These are phyloP conservation scores for Incumbomyces lentus DNA, from an alignment of 2,329 filamentous ascomycete species.

Conservation along the genomic window DNA sequence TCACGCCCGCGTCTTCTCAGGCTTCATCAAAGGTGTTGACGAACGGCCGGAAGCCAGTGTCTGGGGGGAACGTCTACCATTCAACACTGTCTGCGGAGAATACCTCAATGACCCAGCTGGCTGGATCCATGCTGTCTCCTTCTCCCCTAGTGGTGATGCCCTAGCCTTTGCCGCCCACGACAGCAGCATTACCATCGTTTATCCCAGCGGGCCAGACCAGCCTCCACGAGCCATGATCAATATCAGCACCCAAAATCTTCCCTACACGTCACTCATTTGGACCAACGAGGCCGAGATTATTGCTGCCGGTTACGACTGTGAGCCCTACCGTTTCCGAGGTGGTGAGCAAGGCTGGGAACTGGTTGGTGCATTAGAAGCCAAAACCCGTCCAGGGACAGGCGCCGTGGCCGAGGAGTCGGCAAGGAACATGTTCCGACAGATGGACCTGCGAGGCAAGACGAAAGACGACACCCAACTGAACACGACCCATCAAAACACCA, in stretches of 20 bases:
- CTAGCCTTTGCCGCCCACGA: conserved; percentile 91
- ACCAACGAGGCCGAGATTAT: conserved; percentile 86
- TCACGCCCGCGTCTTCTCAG: conserved; percentile 86
- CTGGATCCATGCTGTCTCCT: conserved; percentile 89
- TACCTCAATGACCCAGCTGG: conserved; percentile 92
- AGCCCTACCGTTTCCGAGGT: conserved; percentile 82
- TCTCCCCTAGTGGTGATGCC: conserved; percentile 86
- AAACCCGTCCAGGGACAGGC: conserved; percentile 51
- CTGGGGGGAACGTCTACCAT: conserved; percentile 92
- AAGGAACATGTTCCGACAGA: conserved; percentile 95
- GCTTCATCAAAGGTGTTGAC: conserved; percentile 93
- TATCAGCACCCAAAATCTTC: conserved; percentile 78
- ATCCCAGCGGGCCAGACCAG: conserved; percentile 82
- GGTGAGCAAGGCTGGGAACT: conserved; percentile 73
- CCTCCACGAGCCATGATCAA: conserved; percentile 83
- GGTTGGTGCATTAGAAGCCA: conserved; percentile 67
- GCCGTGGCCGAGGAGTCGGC: conserved; percentile 76
- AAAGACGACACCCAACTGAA: conserved; percentile 90
- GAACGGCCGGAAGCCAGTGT: conserved; percentile 71
- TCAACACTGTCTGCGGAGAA: conserved; percentile 97
- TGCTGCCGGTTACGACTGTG: conserved; percentile 70
- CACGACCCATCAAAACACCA: conserved; percentile 93
- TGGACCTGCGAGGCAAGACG: conserved; percentile 91
- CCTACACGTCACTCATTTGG: conserved; percentile 90
- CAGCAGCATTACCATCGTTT: conserved; percentile 92